Conservation (phyloP, 1,284 basidiomycete species). For the Tilletia walkeri region DNA sequence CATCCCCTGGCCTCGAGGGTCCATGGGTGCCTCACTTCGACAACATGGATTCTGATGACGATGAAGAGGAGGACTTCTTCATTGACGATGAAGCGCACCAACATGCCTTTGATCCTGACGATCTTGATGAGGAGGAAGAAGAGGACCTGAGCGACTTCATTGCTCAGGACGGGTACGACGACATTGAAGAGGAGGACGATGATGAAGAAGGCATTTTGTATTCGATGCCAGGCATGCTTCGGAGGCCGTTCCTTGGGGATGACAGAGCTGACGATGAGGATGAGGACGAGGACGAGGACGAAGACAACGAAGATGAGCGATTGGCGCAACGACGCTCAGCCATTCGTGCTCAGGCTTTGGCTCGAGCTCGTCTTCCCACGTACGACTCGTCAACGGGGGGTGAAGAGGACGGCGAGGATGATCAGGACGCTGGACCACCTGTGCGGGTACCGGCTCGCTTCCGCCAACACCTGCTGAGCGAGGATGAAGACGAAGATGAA, state of each 20-base stretch:
- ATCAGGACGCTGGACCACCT: not conserved
- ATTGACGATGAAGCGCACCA: not conserved
- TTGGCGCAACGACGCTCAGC: too few species aligned
- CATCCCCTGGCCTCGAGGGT: not conserved
- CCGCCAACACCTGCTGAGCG: too few species aligned
- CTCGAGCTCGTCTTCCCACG: not conserved
- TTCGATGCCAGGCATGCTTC: too few species aligned
- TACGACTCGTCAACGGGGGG: not conserved
- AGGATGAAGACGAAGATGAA: too few species aligned
- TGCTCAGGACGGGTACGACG: too few species aligned
- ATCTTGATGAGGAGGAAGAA: not conserved
- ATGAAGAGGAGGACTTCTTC: not conserved
- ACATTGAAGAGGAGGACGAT: too few species aligned
- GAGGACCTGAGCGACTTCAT: not conserved
- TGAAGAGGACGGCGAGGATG: not conserved
- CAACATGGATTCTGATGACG: not conserved
- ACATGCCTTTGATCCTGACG: not conserved
- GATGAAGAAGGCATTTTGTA: too few species aligned
- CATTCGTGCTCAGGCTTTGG: too few species aligned
- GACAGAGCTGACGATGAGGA: not conserved
- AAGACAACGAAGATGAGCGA: not conserved
- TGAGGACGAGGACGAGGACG: not conserved
- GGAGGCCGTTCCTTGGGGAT: too few species aligned
- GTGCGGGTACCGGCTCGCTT: too few species aligned
- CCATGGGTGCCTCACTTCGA: not conserved